These are phyloP conservation scores for Metschnikowia shivogae DNA, from an alignment of 805 yeast genomes.

Conservation along the genomic window DNA sequence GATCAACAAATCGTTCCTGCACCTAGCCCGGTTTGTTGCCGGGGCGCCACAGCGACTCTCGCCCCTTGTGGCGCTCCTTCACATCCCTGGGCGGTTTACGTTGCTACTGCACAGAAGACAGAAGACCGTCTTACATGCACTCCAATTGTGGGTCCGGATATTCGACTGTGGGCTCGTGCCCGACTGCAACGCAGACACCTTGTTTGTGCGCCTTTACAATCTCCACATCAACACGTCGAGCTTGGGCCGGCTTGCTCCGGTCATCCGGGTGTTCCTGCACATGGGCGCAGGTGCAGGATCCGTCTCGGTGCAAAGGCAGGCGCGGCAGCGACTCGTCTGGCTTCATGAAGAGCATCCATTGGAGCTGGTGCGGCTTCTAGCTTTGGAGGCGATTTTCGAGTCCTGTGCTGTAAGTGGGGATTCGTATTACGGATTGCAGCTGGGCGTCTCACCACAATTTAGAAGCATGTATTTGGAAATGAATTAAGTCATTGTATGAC, in stretches of 20 bases:
- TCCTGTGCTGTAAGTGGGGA: conserved; percentile 16
- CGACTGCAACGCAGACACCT: conserved; percentile 22
- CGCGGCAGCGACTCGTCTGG: conserved; percentile 21
- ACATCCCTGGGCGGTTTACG: conserved; percentile 12
- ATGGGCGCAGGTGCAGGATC: conserved; percentile 19
- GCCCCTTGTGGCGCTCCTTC: conserved; percentile 19
- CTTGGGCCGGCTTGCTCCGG: conserved; percentile 32
- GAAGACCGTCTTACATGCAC: conserved; percentile 22
- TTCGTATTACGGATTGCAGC: background rate
- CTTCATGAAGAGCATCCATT: conserved; percentile 29
- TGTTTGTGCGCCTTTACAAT: conserved; percentile 51
- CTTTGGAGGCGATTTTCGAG: conserved; percentile 43
- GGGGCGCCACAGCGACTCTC: background rate
- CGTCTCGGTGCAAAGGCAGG: conserved; percentile 11
- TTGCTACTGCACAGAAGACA: conserved; percentile 15
- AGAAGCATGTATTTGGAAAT: conserved; percentile 2
- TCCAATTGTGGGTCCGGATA: conserved; percentile 32
- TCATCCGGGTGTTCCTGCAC: conserved; percentile 43
- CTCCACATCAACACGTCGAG: conserved; percentile 49
- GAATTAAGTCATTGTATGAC: too few species aligned
- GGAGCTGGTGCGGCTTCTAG: conserved; percentile 30
- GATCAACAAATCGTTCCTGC: conserved; percentile 39
- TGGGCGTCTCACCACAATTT: conserved; percentile 2
- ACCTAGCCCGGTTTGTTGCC: conserved; percentile 12
- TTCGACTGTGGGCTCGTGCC: conserved; percentile 42